Percentiles rank a stretch among this genome's conserved stretches.
phyloP scores from a whole-genome alignment of 2,329 filamentous ascomycete species.

The Verticillium nonalfalfae region DNA sequence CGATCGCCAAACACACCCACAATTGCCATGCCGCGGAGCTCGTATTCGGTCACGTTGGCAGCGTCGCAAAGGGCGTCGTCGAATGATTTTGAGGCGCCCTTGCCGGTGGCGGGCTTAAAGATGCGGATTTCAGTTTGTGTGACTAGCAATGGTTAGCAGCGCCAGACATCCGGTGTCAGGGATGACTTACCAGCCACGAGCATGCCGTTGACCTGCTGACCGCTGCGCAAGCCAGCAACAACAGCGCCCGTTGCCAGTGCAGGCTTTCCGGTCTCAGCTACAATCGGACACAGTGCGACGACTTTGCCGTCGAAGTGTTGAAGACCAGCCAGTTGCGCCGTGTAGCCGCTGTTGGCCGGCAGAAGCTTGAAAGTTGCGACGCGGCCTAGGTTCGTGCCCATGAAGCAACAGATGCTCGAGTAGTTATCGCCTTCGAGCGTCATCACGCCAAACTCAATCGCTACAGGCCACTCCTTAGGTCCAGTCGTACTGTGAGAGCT shows the following conservation, averaged over 20 bases:
- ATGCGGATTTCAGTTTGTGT: constrained; percentile 73
- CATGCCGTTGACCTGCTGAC: constrained; percentile 70
- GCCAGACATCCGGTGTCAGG: not conserved
- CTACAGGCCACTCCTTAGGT: constrained; percentile 67
- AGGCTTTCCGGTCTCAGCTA: constrained; percentile 67
- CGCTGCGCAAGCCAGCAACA: constrained; percentile 71
- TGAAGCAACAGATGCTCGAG: constrained; percentile 88
- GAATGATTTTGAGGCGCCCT: constrained; percentile 89
- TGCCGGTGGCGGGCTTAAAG: constrained; percentile 76
- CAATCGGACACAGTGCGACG: constrained; percentile 72
- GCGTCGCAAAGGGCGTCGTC: constrained; percentile 78
- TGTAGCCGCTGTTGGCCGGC: constrained; percentile 67
- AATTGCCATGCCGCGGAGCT: constrained; percentile 70
- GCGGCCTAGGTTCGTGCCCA: constrained; percentile 80
- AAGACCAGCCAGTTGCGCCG: constrained; percentile 64
- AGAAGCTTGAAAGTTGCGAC: constrained; percentile 87
- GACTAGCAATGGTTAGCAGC: constrained; percentile 30
- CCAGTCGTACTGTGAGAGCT: constrained; percentile 38
- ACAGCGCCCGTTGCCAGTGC: constrained; percentile 69
- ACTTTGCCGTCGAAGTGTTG: constrained; percentile 62
- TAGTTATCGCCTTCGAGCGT: constrained; percentile 91
- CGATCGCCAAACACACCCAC: constrained; percentile 83
- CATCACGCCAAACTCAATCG: constrained; percentile 88
- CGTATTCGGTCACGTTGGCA: constrained; percentile 68
- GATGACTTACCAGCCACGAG: constrained; percentile 61